Evolutionary conservation across 805 yeast genomes (phyloP).

Genomic region (Isabelozyma rhagii): DNA sequence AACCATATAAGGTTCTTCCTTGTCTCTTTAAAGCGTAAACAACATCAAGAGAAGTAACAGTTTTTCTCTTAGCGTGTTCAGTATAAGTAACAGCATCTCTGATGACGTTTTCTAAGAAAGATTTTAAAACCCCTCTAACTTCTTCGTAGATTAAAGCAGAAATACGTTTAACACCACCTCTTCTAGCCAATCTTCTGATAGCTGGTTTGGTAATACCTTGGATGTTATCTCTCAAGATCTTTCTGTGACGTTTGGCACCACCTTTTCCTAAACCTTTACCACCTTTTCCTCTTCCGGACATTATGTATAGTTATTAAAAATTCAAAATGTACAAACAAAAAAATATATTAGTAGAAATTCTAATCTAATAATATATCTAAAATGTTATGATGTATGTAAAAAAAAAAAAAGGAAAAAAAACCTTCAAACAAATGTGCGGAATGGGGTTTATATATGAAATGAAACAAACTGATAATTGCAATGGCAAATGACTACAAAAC

Average conservation of each 20-base stretch:
- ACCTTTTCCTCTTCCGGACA: constrained; percentile 99
- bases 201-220: constrained; percentile 99
- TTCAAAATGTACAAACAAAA: neutral
- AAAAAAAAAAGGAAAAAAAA: neutral
- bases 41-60: constrained; percentile 97
- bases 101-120: constrained; percentile 94
- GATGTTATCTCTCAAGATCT: constrained; percentile 98
- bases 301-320: constrained; percentile 26
- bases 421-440: neutral
- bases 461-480: too few relatives aligned
- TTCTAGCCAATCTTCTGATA: constrained; percentile 99
- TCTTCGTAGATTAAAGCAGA: constrained; percentile 98
- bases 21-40: constrained; percentile 99
- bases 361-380: neutral
- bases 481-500: too few relatives aligned
- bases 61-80: constrained; percentile 99
- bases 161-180: constrained; percentile 99
- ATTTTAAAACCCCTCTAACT: constrained; percentile 94
- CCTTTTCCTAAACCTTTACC: constrained; percentile 99
- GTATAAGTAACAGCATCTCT: constrained; percentile 99
- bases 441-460: neutral
- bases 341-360: too few relatives aligned
- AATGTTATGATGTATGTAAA: neutral
- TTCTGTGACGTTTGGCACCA: constrained; percentile 99
- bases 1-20: constrained; percentile 99